Conservation (phyloP, 208 protist genomes). For the Wallacemonas sp. region DNA sequence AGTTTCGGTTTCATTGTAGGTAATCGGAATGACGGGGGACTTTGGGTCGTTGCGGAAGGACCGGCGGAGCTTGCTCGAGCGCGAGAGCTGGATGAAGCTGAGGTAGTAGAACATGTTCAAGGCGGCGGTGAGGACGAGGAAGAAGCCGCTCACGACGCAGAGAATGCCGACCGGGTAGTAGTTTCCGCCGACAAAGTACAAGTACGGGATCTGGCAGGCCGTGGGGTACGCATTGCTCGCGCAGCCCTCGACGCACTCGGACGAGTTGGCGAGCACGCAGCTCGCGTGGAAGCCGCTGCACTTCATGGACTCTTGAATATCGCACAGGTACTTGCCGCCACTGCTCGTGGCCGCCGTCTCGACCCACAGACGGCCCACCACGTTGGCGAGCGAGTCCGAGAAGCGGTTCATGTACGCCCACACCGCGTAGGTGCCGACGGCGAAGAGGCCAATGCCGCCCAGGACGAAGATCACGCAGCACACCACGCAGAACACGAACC, state of each 20-base stretch:
- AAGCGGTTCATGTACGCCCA: slow-evolving; percentile 24
- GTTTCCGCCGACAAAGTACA: slow-evolving; percentile 23
- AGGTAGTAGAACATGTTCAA: slow-evolving; percentile 45
- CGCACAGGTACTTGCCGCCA: slow-evolving; percentile 28
- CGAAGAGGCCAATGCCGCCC: slow-evolving; percentile 34
- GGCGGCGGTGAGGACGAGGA: slow-evolving; percentile 31
- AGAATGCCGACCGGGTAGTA: slow-evolving; percentile 35
- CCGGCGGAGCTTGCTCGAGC: slow-evolving; percentile 37
- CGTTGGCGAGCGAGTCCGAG: slow-evolving; percentile 21
- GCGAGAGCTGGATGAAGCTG: slow-evolving; percentile 35
- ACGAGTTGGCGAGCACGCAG: slow-evolving; percentile 49
- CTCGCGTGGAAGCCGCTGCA: slow-evolving; percentile 63
- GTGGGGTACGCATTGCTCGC: slow-evolving; percentile 40
- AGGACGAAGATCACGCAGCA: slow-evolving; percentile 35
- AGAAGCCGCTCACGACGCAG: slow-evolving; percentile 25
- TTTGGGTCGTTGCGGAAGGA: slow-evolving; percentile 34
- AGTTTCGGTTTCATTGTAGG: slow-evolving; percentile 29
- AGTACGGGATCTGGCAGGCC: slow-evolving; percentile 35
- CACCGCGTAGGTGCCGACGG: slow-evolving; percentile 30
- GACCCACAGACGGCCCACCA: slow-evolving; percentile 30
- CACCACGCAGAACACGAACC: slow-evolving; percentile 26
- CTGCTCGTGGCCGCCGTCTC: slow-evolving; percentile 7
- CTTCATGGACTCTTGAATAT: slow-evolving; percentile 36
- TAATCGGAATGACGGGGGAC: slow-evolving; percentile 42
- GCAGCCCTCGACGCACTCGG: slow-evolving; percentile 43